Conservation (phyloP, 2,329 filamentous ascomycete genomes). For the Colletotrichum cordylinicola region DNA sequence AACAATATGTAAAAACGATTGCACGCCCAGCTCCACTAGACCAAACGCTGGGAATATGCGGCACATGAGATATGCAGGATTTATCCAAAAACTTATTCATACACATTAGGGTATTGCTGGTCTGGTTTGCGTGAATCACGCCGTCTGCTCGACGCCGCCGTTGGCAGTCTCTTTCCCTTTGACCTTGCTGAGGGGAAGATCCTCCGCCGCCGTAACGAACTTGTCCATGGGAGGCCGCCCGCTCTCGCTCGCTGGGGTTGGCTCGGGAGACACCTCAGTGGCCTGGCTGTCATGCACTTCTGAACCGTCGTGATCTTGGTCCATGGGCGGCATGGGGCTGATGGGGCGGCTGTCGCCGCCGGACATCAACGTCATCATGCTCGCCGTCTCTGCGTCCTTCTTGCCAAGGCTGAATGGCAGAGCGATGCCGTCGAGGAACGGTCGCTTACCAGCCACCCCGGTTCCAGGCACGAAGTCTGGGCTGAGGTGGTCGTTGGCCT, state of each 20-base stretch:
- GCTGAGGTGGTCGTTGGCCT: conserved; percentile 43
- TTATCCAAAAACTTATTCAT: background rate
- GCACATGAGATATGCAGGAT: background rate
- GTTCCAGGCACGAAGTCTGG: conserved; percentile 49
- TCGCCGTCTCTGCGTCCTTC: conserved; percentile 66
- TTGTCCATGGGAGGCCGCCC: conserved; percentile 53
- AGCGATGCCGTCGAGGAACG: conserved; percentile 72
- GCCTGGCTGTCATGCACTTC: background rate
- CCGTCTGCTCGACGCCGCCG: background rate
- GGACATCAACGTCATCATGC: conserved; percentile 71
- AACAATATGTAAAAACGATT: conserved; percentile 17
- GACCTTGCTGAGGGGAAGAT: conserved; percentile 34
- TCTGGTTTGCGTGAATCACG: background rate
- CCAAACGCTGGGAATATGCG: background rate
- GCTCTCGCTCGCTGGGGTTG: background rate
- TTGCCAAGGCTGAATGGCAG: conserved; percentile 74
- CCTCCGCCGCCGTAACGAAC: conserved; percentile 59
- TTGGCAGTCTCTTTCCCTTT: conserved; percentile 11
- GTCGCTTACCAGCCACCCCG: conserved; percentile 64
- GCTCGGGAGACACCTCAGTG: background rate
- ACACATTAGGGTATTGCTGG: background rate
- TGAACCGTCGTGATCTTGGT: background rate
- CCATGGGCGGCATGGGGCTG: conserved; percentile 30
- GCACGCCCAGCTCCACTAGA: background rate
- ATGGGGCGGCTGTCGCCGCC: conserved; percentile 38